Evolutionary conservation across 208 protist genomes (phyloP), one percentile per base, ranked within the genome.

Genomic region (Phytomonas francai): DNA sequence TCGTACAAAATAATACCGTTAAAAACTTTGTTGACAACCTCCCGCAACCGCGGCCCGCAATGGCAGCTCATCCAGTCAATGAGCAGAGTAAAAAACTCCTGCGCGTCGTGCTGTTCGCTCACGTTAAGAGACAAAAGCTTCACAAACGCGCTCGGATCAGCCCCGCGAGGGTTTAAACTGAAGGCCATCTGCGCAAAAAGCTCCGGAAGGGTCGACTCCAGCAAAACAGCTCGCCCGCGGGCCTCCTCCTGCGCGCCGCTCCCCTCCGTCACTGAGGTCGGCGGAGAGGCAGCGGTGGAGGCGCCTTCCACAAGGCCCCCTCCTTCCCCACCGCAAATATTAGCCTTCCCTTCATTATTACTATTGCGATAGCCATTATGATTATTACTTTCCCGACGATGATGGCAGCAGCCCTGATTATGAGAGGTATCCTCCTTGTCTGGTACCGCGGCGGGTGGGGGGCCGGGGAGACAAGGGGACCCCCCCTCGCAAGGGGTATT

Each of bases 151-250:
- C 59, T 63, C 2, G 79, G 65, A 68, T 91, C 76, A 3, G 78
- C 89, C 28, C 89, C 89, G 29, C 9, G 59, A 14, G 68, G 76
- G 27, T 80, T 78, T 30, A 78, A 76, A 34, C 70, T 79, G 65
- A 91, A 90, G 22, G 86, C 81, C 84, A 94, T 90, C 59, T 92
- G 68, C 8, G 89, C 78, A 65, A 94, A 84, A 7, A 91, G 29
- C 63, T 92, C 85, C 62, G 70, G 72, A 54, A 94, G 68, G 19
- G 85, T 84, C 14, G 81, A 88, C 70, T 74, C 65, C 51, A 29
- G 56, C 70, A 80, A n/a, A n/a, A n/a, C n/a, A n/a, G n/a, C n/a
- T n/a, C n/a, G n/a, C n/a, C n/a, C n/a, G n/a, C n/a, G 33, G 25
- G 16, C 67, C 5, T 65, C 16, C 29, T 62, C 36, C 30, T 12